Base-by-base conservation (phyloP, 202 grass and related monocot genomes). In the Setaria italica region DNA sequence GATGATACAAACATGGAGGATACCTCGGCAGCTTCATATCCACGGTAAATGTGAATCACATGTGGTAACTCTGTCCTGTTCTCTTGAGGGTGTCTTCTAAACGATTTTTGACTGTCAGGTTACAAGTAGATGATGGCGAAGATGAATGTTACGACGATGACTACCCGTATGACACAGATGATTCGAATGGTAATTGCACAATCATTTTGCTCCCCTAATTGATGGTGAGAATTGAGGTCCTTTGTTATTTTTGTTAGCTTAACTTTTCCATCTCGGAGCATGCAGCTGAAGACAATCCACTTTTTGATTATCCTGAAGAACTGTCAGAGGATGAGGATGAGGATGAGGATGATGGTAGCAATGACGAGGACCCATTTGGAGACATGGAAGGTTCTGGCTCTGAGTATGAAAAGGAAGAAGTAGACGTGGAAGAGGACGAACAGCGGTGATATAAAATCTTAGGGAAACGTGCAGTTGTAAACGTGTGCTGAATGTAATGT, bases 231-330 rank as follows among this genome's bases (percentile, higher is more conserved):
- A 55, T 55, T 58, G 55, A 58, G 55, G 19, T 53, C 53, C 14
- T 71, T 83, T 43, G 16, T 20, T 87, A 33, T 78, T 82, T 6
- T 17, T 17, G 47, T 70, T 20, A 4, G 16, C 58, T 89, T 41
- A 72, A 16, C 15, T n/a, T 72, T 64, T 80, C 63, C 20, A 51
- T 41, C 30, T 11, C 53, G 58, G 65, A 77, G 81, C 67, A 62
- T 80, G 70, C 85, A 98, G 95, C 93, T 7, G 95, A 98, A 89
- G 81, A 91, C 76, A 98, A 98, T 81, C 90, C 93, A 32, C 60
- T 85, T 10, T 90, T 88, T 35, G 96, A 98, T 85, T 98, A 98
- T 80, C 96, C 96, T 72, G 96, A 98, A 82, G 87, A 90, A 70
- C 14, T 59, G 17, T 90, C 91, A 1, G 88, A 88, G 58, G 86